These are phyloP conservation scores for Solanum bulbocastanum DNA, from an alignment of 257 asterid species.

Conservation along the genomic window DNA sequence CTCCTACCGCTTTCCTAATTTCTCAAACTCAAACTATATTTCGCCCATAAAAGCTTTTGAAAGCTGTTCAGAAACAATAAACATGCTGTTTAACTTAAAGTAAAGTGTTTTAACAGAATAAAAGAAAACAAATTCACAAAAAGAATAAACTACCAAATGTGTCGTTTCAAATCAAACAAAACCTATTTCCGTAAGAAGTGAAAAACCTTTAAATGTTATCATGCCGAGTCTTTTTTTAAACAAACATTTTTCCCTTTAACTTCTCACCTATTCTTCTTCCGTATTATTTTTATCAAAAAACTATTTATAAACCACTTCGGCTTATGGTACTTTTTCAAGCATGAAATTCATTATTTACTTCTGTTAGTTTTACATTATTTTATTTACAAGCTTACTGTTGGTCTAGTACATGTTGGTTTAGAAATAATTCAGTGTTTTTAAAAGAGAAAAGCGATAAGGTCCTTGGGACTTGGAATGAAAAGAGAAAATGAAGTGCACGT, in stretches of 20 bases:
- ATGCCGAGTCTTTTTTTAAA: not conserved
- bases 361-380: not conserved
- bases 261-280: not conserved
- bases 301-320: not conserved
- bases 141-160: not conserved
- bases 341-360: not conserved
- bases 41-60: not conserved
- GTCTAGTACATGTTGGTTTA: not conserved
- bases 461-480: not conserved
- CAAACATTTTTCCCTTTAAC: not conserved
- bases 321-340: not conserved
- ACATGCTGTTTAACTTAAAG: not conserved
- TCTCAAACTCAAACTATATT: not conserved
- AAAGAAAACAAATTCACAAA: not conserved
- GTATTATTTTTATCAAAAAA: not conserved
- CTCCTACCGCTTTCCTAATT: not conserved
- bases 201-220: not conserved
- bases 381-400: not conserved
- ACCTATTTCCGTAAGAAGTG: not conserved
- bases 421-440: not conserved
- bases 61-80: not conserved
- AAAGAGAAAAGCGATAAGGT: not conserved
- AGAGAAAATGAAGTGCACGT: not conserved
- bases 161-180: not conserved
- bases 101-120: not conserved